phyloP scores from a whole-genome alignment of 2,329 filamentous ascomycete species.

The Colletotrichum orchidophilum region DNA sequence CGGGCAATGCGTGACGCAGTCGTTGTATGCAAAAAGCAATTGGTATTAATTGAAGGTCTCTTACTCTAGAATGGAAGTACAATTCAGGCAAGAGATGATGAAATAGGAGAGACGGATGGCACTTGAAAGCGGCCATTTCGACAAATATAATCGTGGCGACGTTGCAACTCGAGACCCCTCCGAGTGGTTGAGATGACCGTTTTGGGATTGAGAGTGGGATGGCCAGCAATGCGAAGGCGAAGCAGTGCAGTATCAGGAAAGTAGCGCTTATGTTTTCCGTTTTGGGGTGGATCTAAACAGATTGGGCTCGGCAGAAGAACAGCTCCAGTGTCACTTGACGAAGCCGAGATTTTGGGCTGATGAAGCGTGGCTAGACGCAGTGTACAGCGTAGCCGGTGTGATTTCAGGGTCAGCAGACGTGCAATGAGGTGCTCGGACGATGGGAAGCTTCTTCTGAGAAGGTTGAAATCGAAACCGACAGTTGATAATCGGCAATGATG shows the following conservation, averaged over 20 bases:
- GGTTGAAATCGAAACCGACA: background rate
- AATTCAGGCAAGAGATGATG: background rate
- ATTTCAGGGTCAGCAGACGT: background rate
- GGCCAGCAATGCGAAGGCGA: conserved; percentile 22
- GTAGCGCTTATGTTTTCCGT: conserved; percentile 25
- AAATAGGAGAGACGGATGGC: background rate
- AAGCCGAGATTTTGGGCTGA: background rate
- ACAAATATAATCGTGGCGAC: conserved; percentile 23
- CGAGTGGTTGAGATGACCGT: conserved; percentile 23
- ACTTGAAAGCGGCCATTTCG: background rate
- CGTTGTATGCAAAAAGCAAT: background rate
- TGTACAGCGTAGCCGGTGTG: background rate
- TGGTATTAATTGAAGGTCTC: background rate
- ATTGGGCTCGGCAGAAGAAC: conserved; percentile 31
- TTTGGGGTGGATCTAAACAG: background rate
- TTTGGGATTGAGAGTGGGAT: conserved; percentile 21
- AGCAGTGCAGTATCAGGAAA: conserved; percentile 24
- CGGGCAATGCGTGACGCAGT: background rate
- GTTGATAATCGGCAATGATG: background rate
- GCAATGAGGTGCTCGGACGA: background rate
- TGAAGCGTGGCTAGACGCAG: background rate
- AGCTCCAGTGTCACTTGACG: conserved; percentile 4
- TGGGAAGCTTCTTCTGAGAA: background rate
- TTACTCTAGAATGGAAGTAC: background rate
- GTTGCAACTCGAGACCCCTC: background rate